Conservation (phyloP, 129 eudicot genomes). For the Flaveria trinervia region DNA sequence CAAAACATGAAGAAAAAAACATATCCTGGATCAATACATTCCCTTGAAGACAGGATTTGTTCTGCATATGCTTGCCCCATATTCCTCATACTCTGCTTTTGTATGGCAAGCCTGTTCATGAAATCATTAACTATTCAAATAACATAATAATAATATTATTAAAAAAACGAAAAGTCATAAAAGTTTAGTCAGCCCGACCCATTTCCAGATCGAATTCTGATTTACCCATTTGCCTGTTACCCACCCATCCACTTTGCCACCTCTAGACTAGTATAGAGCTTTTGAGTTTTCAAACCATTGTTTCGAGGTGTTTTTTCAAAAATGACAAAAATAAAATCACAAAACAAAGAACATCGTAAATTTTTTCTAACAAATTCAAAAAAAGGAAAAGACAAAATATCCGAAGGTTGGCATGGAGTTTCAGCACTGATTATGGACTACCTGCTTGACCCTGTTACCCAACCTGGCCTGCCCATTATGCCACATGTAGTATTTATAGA, state of each 20-base stretch:
- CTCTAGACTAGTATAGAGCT: not conserved
- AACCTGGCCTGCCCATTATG: not conserved
- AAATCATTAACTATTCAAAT: not conserved
- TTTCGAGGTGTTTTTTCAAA: not conserved
- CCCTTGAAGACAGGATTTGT: slow-evolving; percentile 99
- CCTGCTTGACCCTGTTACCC: not conserved
- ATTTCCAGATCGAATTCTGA: not conserved
- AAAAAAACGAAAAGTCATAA: not conserved
- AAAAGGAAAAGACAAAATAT: not conserved
- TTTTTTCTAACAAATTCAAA: not conserved
- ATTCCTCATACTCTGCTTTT: slow-evolving; percentile 96
- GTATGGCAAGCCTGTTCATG: slow-evolving; percentile 90
- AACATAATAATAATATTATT: too few relatives aligned
- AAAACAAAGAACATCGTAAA: not conserved
- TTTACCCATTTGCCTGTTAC: not conserved
- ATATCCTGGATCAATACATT: slow-evolving; percentile 57
- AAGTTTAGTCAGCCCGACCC: not conserved
- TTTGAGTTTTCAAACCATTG: not conserved
- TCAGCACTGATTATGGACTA: not conserved
- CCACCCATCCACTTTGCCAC: not conserved
- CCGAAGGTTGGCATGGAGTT: not conserved
- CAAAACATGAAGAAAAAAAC: slow-evolving; percentile 15
- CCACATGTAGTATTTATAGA: not conserved
- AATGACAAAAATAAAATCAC: not conserved
- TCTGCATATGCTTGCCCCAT: slow-evolving; percentile 97